Percentiles rank a stretch among this genome's conserved stretches.
phyloP scores from a whole-genome alignment of 202 grass and related monocot species.

The Brachypodium distachyon region DNA sequence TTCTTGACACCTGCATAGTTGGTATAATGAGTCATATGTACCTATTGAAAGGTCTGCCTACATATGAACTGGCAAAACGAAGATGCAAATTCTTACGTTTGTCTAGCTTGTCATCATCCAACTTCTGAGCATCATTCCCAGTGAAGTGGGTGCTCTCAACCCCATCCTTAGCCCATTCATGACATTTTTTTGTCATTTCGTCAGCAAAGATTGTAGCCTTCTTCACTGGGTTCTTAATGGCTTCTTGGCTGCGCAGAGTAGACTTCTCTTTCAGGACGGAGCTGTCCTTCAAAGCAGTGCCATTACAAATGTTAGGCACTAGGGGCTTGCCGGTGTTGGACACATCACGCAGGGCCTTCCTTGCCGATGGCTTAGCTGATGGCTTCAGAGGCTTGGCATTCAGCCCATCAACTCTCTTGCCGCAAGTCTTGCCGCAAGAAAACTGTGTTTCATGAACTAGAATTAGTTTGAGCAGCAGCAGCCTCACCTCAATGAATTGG shows the following conservation, averaged over 20 bases:
- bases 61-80: neutral
- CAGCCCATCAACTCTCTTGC: constrained; percentile 28
- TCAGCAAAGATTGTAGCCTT: constrained; percentile 34
- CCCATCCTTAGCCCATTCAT: constrained; percentile 57
- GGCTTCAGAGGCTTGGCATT: constrained; percentile 45
- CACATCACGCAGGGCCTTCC: constrained; percentile 48
- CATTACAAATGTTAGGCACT: constrained; percentile 15
- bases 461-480: constrained; percentile 13
- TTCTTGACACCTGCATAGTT: constrained; percentile 47
- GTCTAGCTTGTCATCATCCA: constrained; percentile 33
- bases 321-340: constrained; percentile 43
- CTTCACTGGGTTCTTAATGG: constrained; percentile 11
- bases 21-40: neutral
- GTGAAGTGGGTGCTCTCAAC: constrained; percentile 40
- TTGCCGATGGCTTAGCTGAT: constrained; percentile 27
- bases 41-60: neutral
- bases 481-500: constrained; percentile 32
- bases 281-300: constrained; percentile 29
- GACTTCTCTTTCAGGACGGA: constrained; percentile 23
- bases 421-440: neutral
- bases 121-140: constrained; percentile 42
- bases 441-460: neutral
- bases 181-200: constrained; percentile 36
- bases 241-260: constrained; percentile 10
- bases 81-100: constrained; percentile 24